Evolutionary conservation across 306 rosid genomes (phyloP).

Genomic region (Sophora flavescens): DNA sequence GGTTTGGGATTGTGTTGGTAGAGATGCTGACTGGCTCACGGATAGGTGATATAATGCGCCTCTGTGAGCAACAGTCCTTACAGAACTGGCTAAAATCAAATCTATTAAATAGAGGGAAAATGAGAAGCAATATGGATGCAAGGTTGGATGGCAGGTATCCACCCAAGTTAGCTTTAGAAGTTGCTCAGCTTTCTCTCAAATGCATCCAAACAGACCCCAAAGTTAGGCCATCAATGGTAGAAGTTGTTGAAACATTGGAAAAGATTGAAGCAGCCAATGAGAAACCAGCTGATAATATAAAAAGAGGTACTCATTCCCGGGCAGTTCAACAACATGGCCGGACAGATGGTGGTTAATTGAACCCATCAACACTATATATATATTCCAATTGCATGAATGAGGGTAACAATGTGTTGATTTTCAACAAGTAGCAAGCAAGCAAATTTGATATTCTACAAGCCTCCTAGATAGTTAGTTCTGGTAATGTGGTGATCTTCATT

Average conservation of each 20-base stretch:
- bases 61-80: conserved; percentile 46
- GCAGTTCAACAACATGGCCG: conserved; percentile 50
- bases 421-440: not conserved
- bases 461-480: not conserved
- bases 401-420: not conserved
- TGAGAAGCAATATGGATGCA: conserved; percentile 73
- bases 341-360: conserved; percentile 46
- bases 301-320: conserved; percentile 40
- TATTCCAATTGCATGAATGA: not conserved
- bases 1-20: conserved; percentile 81
- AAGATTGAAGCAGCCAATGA: conserved; percentile 66
- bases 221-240: conserved; percentile 81
- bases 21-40: conserved; percentile 77
- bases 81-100: conserved; percentile 77
- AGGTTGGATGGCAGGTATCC: conserved; percentile 83
- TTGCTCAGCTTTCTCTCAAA: conserved; percentile 73
- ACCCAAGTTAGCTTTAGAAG: conserved; percentile 63
- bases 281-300: conserved; percentile 56
- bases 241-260: conserved; percentile 73
- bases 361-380: not conserved
- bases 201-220: conserved; percentile 71
- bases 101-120: conserved; percentile 63
- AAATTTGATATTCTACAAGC: not conserved
- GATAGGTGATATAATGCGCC: conserved; percentile 57
- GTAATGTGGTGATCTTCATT: no score